These are phyloP conservation scores for Pseudogymnoascus sp. DNA, from an alignment of 2,329 filamentous ascomycete genomes.

Conservation along the genomic window DNA sequence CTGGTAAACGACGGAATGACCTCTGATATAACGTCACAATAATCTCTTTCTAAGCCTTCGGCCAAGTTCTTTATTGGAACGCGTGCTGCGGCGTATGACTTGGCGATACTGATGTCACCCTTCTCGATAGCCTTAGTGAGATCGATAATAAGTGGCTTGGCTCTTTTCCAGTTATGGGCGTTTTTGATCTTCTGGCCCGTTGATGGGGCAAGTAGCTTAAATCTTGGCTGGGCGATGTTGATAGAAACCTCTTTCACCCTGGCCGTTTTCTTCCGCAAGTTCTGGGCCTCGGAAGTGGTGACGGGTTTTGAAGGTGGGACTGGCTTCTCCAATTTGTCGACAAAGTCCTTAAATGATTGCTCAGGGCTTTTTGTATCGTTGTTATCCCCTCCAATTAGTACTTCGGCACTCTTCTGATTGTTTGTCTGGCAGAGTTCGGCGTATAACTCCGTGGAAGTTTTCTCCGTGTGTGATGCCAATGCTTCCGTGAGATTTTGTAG, in stretches of 20 bases:
- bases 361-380: background rate
- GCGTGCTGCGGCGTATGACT: constrained; percentile 2
- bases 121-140: constrained; percentile 4
- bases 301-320: background rate
- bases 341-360: constrained; percentile 1
- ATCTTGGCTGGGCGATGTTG: constrained; percentile 1
- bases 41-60: background rate
- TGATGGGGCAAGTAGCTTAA: constrained; percentile 1
- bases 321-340: constrained; percentile 1
- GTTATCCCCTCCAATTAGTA: background rate
- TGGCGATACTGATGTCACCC: background rate
- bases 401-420: background rate
- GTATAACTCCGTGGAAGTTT: constrained; percentile 1
- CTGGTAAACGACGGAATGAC: constrained; percentile 1
- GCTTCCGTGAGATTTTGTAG: background rate
- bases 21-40: constrained; percentile 2
- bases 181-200: background rate
- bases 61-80: background rate
- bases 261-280: background rate
- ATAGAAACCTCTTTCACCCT: constrained; percentile 1
- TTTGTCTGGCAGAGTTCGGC: constrained; percentile 2
- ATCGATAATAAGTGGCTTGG: constrained; percentile 1
- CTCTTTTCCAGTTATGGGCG: constrained; percentile 4
- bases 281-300: too few species aligned
- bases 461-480: constrained; percentile 1